These are phyloP conservation scores for Fusarium torulosum DNA, from an alignment of 2,329 filamentous ascomycete species.

Conservation along the genomic window DNA sequence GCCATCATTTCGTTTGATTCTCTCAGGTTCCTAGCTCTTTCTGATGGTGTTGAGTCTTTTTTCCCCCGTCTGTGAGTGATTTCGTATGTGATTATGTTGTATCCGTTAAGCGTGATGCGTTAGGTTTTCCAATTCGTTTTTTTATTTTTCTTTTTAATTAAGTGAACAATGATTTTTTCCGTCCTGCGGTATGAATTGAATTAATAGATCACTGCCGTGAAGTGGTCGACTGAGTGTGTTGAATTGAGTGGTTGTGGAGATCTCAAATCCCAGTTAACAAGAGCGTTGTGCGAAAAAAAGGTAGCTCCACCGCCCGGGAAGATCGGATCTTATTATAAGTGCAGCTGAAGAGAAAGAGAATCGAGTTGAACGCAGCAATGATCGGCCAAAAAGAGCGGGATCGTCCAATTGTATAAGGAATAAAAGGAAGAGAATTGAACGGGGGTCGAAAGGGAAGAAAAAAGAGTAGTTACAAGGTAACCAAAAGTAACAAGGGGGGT, in stretches of 20 bases:
- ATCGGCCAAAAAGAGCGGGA: constrained; percentile 29
- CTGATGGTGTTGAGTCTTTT: background rate
- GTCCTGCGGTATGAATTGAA: constrained; percentile 40
- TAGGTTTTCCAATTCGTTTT: constrained; percentile 2
- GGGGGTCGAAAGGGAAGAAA: constrained; percentile 9
- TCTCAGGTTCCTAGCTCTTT: constrained; percentile 9
- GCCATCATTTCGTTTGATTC: constrained; percentile 33
- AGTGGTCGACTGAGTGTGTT: constrained; percentile 1
- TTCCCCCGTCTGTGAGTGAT: constrained; percentile 15
- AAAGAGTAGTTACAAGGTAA: constrained; percentile 24
- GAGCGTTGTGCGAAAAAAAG: background rate
- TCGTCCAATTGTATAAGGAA: constrained; percentile 27
- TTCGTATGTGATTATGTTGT: constrained; percentile 1
- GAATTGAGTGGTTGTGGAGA: constrained; percentile 28
- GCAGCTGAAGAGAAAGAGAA: constrained; percentile 23
- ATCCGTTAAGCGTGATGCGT: constrained; percentile 22
- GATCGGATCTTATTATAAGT: constrained; percentile 26
- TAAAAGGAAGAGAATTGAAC: constrained; percentile 18
- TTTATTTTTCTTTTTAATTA: constrained; percentile 2
- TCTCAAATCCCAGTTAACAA: constrained; percentile 24
- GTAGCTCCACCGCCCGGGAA: constrained; percentile 24
- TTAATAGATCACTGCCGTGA: constrained; percentile 10
- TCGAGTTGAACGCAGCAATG: constrained; percentile 28
- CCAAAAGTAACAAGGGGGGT: too few relatives aligned
- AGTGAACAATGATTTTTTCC: constrained; percentile 26